Conservation (phyloP, 2,329 filamentous ascomycete genomes). For the Trichoderma afroharzianum region DNA sequence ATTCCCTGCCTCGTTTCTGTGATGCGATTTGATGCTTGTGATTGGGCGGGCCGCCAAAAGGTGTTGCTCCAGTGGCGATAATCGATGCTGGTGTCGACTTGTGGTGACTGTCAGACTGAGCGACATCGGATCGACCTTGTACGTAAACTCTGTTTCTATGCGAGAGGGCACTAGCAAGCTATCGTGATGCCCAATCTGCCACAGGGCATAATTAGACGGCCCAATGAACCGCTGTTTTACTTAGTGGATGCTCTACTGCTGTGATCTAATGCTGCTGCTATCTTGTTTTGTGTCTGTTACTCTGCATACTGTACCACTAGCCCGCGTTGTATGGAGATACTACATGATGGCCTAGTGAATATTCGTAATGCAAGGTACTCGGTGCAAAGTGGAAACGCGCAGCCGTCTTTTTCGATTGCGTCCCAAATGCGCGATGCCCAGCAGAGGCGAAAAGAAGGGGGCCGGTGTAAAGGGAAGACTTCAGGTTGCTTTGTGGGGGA, state of each 20-base stretch:
- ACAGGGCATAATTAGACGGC: background rate
- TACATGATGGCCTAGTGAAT: background rate
- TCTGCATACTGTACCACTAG: background rate
- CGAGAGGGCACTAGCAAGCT: background rate
- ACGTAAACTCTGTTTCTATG: background rate
- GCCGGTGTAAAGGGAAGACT: background rate
- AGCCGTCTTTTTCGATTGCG: background rate
- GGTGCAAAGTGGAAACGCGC: background rate
- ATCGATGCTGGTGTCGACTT: background rate
- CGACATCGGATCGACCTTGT: constrained; percentile 11
- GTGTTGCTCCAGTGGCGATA: background rate
- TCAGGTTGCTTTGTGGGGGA: background rate
- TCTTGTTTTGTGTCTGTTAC: background rate
- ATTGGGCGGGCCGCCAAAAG: background rate
- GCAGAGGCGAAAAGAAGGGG: background rate
- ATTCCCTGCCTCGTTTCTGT: background rate
- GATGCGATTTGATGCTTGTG: background rate
- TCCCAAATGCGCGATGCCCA: background rate
- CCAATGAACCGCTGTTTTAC: background rate
- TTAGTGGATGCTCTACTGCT: background rate
- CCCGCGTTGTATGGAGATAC: background rate
- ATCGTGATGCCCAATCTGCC: background rate
- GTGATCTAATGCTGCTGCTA: background rate
- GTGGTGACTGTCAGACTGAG: background rate
- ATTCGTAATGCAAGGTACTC: background rate